Conservation (phyloP, 169 alveolate genomes). For the Cryptosporidium canis region DNA sequence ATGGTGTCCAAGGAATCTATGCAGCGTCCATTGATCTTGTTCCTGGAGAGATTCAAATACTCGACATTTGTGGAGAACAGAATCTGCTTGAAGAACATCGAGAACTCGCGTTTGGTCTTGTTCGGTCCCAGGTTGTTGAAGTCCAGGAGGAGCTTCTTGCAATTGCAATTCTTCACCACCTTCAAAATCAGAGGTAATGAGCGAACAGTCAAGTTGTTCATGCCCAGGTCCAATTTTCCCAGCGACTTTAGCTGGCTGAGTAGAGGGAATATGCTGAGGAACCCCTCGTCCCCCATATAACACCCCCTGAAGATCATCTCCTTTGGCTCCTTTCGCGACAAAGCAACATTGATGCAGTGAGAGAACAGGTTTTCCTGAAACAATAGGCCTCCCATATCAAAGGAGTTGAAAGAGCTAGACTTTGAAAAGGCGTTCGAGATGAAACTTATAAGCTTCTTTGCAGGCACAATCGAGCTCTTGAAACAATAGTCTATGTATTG, state of each 20-base stretch:
- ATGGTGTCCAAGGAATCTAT: conserved; percentile 59
- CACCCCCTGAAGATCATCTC: conserved; percentile 64
- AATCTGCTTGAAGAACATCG: conserved; percentile 29
- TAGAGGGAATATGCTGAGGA: conserved; percentile 32
- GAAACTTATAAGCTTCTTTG: conserved; percentile 28
- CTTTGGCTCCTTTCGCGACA: conserved; percentile 49
- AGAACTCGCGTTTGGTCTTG: conserved; percentile 48
- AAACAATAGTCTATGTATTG: conserved; percentile 49
- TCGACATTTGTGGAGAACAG: conserved; percentile 31
- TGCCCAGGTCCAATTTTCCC: conserved; percentile 45
- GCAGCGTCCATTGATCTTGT: conserved; percentile 58
- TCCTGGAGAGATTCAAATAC: conserved; percentile 50
- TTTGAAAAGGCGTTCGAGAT: conserved; percentile 53
- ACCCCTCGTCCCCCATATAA: conserved; percentile 69
- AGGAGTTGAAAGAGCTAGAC: neutral
- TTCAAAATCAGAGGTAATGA: conserved; percentile 53
- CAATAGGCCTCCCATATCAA: conserved; percentile 43
- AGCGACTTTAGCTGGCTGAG: conserved; percentile 8
- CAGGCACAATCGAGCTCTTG: conserved; percentile 1
- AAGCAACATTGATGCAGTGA: conserved; percentile 61
- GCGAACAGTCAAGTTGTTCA: conserved; percentile 55
- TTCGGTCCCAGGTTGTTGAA: conserved; percentile 54
- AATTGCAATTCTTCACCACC: conserved; percentile 14
- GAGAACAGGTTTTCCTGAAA: conserved; percentile 25
- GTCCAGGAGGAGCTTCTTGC: conserved; percentile 38